A percentile compares a stretch with the other conserved stretches of the same genome.
Conservation (phyloP, 2,329 filamentous ascomycete genomes). For the Colletotrichum kahawae region DNA sequence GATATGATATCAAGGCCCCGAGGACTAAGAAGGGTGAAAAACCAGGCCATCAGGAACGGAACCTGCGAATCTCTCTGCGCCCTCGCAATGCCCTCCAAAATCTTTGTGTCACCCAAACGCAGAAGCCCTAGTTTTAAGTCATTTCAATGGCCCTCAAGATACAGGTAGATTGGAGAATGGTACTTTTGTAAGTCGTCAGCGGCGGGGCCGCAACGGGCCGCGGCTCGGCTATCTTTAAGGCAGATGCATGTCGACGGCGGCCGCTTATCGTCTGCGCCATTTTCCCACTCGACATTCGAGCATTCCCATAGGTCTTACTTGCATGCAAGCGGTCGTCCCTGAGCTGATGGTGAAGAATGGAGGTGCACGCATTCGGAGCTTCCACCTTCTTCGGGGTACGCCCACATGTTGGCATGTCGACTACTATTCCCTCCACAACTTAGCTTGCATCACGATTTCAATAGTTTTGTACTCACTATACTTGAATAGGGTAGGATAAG, state of each 20-base stretch:
- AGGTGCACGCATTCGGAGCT: not conserved
- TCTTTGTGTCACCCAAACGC: not conserved
- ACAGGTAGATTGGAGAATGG: too few relatives aligned
- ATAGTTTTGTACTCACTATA: accelerated
- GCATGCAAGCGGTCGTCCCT: not conserved
- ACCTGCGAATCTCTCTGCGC: not conserved
- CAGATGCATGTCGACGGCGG: not conserved
- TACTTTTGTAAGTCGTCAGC: not conserved
- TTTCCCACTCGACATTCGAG: not conserved
- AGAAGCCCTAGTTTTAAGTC: not conserved
- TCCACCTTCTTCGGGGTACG: not conserved
- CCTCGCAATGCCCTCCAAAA: not conserved
- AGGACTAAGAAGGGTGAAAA: not conserved
- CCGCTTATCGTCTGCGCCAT: not conserved
- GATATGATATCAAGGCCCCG: not conserved
- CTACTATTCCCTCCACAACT: not conserved
- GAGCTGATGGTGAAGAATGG: not conserved
- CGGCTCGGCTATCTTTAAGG: not conserved
- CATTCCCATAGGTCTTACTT: not conserved
- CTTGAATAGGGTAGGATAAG: too few relatives aligned
- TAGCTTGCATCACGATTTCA: not conserved
- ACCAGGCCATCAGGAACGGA: not conserved
- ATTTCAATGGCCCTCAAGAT: not conserved
- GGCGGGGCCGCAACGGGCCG: not conserved
- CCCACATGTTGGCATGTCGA: not conserved